Evolutionary conservation across 768 basidiomycete genomes (phyloP), one percentile per base, ranked within the genome.

Genomic region (Boletus fagicola): DNA sequence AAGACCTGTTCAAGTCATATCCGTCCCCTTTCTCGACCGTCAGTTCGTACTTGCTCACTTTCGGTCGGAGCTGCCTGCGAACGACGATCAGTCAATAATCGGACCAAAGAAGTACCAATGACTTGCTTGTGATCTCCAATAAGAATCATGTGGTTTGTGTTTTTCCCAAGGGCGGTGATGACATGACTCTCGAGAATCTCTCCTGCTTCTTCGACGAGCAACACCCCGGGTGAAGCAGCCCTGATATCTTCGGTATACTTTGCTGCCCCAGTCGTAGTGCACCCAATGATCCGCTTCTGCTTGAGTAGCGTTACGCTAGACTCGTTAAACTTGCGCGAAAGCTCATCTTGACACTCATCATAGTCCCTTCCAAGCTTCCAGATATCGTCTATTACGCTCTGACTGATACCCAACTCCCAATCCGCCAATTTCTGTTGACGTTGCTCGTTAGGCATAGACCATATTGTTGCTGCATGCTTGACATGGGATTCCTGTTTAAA

Each of bases 121-220:
- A 69, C 81, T 15, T 70, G 87, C 87, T 88, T 82, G 68, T 88
- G 87, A 62, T 89, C 87, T 0, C 87, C 87, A 31, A 89, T 88
- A 5, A 89, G 73, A 61, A 88, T 81, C 51, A 88, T 65, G 31
- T 87, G 84, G 4, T 72, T 68, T 0, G 80, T 80, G 1, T 73
- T 55, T 2, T 56, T 55, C 0, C 79, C 78, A 5, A 88, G 69
- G 0, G 87, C 80, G 0, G 85, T 85, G 39, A 88, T 59, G 38
- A 86, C 71, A 61, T 88, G 87, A 56, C 82, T 84, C 63, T 88
- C 87, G 2, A 88, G 66, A 44, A 88, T 87, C 60, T 89, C 87
- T 7, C 87, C 87, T 0, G 87, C 87, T 68, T 88, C 87, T 62
- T 88, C 87, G 1, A 88, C 86, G 1, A 88, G 72, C 4, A 88